phyloP scores from a whole-genome alignment of 2,329 filamentous ascomycete genomes.

The Salinomyces thailandicus region DNA sequence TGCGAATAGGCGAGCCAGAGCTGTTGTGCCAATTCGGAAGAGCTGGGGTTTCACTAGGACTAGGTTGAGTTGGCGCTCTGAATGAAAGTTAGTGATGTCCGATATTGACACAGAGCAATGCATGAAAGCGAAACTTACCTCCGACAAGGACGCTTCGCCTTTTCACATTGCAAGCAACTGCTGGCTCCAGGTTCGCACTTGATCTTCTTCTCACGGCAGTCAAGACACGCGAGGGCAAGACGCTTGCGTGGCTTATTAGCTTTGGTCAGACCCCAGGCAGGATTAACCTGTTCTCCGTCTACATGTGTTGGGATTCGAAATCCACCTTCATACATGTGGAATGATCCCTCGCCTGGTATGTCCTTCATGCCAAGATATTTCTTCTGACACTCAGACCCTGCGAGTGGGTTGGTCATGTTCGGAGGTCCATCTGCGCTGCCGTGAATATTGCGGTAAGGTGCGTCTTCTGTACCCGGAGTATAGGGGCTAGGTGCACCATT shows the following conservation, averaged over 20 bases:
- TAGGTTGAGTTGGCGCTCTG: conserved; percentile 20
- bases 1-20: conserved; percentile 15
- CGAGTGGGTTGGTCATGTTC: not conserved
- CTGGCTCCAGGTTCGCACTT: conserved; percentile 85
- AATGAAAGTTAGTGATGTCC: conserved; percentile 10
- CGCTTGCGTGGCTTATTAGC: conserved; percentile 87
- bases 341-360: conserved; percentile 20
- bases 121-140: conserved; percentile 44
- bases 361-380: conserved; percentile 25
- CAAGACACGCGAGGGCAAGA: conserved; percentile 83
- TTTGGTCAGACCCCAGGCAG: conserved; percentile 88
- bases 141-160: conserved; percentile 75
- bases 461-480: conserved; percentile 13
- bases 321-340: conserved; percentile 25
- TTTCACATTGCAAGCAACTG: conserved; percentile 84
- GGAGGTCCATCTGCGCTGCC: conserved; percentile 5
- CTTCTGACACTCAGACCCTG: conserved; percentile 14
- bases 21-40: conserved; percentile 15
- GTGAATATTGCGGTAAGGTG: conserved; percentile 12
- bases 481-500: conserved; percentile 20
- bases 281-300: conserved; percentile 77
- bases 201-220: conserved; percentile 94
- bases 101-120: not conserved
- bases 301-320: conserved; percentile 39
- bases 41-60: conserved; percentile 12